These are phyloP conservation scores for Wickerhamiella pararugosa DNA, from an alignment of 1,139 yeast species.

Conservation along the genomic window DNA sequence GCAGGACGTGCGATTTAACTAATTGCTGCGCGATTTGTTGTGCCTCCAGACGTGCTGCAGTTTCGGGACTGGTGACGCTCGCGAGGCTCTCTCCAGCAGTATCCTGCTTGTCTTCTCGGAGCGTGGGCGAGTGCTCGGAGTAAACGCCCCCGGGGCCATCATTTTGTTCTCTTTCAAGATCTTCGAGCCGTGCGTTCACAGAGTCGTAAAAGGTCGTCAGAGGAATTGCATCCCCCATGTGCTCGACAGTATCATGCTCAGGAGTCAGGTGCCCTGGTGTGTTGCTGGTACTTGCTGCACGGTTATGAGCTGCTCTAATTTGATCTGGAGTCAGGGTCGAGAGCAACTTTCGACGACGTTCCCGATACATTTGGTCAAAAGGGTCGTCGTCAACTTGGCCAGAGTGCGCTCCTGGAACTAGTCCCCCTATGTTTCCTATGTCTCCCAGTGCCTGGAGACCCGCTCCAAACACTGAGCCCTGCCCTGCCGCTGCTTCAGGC, in stretches of 20 bases:
- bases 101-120: conserved; percentile 4
- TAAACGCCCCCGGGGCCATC: background rate
- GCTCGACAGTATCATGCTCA: background rate
- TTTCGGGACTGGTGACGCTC: background rate
- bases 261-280: background rate
- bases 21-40: conserved; percentile 14
- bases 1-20: conserved; percentile 12
- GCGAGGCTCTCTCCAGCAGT: conserved; percentile 4
- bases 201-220: conserved; percentile 6
- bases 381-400: conserved; percentile 10
- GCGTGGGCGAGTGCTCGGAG: background rate
- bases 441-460: conserved; percentile 3
- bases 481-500: background rate
- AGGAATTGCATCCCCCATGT: conserved; percentile 11
- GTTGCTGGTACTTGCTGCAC: background rate
- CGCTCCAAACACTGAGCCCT: background rate
- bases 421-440: conserved; percentile 11
- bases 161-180: background rate
- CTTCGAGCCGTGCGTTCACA: conserved; percentile 5
- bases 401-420: conserved; percentile 14
- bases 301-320: conserved; percentile 4
- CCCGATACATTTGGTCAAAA: conserved; percentile 13
- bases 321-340: conserved; percentile 9
- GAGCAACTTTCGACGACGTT: conserved; percentile 12
- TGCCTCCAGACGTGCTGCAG: conserved; percentile 10